Base-by-base conservation (phyloP, 2,329 filamentous ascomycete species). In the Sporothrix dimorphospora region DNA sequence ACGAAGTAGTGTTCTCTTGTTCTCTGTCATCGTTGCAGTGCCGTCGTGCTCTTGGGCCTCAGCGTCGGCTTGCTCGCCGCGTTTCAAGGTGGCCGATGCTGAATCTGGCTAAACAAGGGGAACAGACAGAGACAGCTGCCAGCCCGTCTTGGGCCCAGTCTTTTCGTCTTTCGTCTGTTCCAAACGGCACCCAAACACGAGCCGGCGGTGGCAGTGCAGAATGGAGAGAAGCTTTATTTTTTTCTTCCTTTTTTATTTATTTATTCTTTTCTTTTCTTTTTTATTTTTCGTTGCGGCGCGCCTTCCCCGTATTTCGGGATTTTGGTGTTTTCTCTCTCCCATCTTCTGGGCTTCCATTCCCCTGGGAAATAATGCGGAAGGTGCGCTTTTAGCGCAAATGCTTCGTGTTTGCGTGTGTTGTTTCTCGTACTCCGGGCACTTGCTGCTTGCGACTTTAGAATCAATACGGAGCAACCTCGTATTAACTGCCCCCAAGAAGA, bases 161-260 rank as follows among this genome's bases (percentile, higher is more conserved):
- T 49, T n/a, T 49, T n/a, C n/a, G 19, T 49, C 24, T 34, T 24
- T 67, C 42, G 24, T 67, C 42, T 67, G 63, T 51, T 49, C 45
- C 65, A 68, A 53, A 68, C 65, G 27, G 27, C 8, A 21, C 65
- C 65, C 65, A 68, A 68, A 69, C 67, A 69, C 51, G 51, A 69
- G 51, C 67, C 51, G 67, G 38, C 38, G 67, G 67, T 69, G 67
- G 66, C 67, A 59, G 67, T 69, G 67, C 67, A 69, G 4, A 69
- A 45, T 14, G 38, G 34, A 45, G 59, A 21, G 24, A 45, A 57
- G 14, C 11, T 42, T 47, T 21, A 16, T 34, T 34, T 47, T 21
- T 11, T n/a, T n/a, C n/a, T n/a, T n/a, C n/a, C n/a, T n/a, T n/a
- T n/a, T n/a, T n/a, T n/a, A n/a, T n/a, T n/a, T n/a, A n/a, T n/a